These are phyloP conservation scores for Dendrothele bispora DNA, from an alignment of 768 basidiomycete species.

Conservation along the genomic window DNA sequence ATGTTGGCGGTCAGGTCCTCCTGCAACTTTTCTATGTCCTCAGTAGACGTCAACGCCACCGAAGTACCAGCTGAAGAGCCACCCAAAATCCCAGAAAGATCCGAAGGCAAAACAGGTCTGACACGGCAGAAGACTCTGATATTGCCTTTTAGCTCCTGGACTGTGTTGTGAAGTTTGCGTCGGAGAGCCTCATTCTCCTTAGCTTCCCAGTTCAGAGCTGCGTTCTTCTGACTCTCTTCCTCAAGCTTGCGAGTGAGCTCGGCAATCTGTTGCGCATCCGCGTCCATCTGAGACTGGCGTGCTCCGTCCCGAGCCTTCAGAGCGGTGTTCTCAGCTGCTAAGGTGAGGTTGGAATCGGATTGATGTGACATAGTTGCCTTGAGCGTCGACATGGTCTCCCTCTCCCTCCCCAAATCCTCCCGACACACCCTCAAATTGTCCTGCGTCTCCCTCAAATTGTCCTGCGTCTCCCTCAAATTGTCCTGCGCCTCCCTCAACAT, in stretches of 20 bases:
- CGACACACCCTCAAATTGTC: conserved; percentile 65
- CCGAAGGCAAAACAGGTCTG: conserved; percentile 65
- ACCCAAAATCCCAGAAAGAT: conserved; percentile 27
- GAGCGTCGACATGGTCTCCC: conserved; percentile 56
- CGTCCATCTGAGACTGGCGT: conserved; percentile 63
- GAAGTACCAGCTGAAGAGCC: conserved; percentile 16
- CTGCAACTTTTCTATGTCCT: conserved; percentile 26
- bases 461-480: conserved; percentile 62
- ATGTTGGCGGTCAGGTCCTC: conserved; percentile 45
- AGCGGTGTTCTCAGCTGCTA: conserved; percentile 57
- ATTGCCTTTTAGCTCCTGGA: conserved; percentile 92
- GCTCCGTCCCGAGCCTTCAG: conserved; percentile 55
- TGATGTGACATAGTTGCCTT: conserved; percentile 72
- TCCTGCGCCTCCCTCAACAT: too few relatives aligned
- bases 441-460: conserved; percentile 67
- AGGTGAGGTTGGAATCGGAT: conserved; percentile 61
- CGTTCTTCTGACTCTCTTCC: conserved; percentile 52
- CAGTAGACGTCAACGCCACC: conserved; percentile 16
- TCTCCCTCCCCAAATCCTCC: conserved; percentile 65
- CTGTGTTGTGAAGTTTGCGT: conserved; percentile 84
- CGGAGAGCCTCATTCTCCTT: conserved; percentile 77
- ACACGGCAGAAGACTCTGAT: conserved; percentile 92
- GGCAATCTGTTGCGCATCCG: conserved; percentile 48
- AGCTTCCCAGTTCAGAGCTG: conserved; percentile 66
- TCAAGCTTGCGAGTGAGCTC: conserved; percentile 58